Evolutionary conservation across 306 rosid genomes (phyloP).

Genomic region (Vicia faba): DNA sequence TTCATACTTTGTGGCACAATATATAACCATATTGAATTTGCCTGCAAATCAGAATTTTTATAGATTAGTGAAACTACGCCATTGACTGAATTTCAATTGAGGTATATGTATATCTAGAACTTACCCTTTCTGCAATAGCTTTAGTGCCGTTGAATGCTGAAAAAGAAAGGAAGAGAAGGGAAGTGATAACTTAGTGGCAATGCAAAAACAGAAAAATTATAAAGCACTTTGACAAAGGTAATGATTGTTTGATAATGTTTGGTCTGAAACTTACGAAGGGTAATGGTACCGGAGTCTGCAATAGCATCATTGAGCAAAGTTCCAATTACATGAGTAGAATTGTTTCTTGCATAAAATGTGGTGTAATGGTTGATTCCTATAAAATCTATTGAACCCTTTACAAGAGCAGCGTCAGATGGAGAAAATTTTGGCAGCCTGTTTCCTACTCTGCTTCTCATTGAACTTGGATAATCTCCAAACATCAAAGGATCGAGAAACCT

Average conservation of each 20-base stretch:
- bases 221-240: constrained; percentile 12
- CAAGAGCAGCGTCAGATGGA: constrained; percentile 50
- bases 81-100: not conserved
- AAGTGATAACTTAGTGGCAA: constrained; percentile 33
- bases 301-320: constrained; percentile 47
- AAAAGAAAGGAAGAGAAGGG: constrained; percentile 26
- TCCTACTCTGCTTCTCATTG: constrained; percentile 81
- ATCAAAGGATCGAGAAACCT: constrained; percentile 92
- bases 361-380: constrained; percentile 97
- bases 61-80: constrained; percentile 7
- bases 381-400: constrained; percentile 86
- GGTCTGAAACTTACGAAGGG: constrained; percentile 67
- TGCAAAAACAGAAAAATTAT: constrained; percentile 42
- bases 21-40: constrained; percentile 89
- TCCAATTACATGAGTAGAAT: constrained; percentile 41
- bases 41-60: constrained; percentile 59
- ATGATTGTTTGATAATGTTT: not conserved
- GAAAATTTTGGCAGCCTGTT: constrained; percentile 73
- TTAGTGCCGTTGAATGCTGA: constrained; percentile 75
- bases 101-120: constrained; percentile 18
- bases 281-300: constrained; percentile 71
- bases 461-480: constrained; percentile 85
- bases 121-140: constrained; percentile 71
- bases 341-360: constrained; percentile 61
- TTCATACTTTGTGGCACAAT: constrained; percentile 88